A percentile compares a stretch with the other conserved stretches of the same genome.
Evolutionary conservation across 1,284 basidiomycete genomes (phyloP).

Genomic region (Porodaedalea pini): DNA sequence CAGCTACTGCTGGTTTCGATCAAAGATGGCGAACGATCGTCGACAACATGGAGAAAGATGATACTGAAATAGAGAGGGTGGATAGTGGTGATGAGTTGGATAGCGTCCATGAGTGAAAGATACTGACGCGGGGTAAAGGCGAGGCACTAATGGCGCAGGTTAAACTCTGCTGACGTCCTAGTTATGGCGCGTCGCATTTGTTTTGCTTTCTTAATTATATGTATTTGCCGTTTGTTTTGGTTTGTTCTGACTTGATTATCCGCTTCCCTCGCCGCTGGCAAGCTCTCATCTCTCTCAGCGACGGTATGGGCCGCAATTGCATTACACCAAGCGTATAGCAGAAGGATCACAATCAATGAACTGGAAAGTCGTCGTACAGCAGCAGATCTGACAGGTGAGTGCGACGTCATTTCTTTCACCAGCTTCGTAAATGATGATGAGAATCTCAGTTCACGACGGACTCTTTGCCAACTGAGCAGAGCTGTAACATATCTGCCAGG

Average conservation of each 20-base stretch:
- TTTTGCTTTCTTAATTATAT: no score
- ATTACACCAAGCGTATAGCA: no score
- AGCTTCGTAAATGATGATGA: neutral
- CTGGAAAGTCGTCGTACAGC: no score
- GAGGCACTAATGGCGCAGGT: no score
- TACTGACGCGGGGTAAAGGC: neutral
- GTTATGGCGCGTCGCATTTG: no score
- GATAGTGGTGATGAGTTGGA: neutral
- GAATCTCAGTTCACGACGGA: neutral
- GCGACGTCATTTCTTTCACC: neutral
- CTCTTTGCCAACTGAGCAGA: no score
- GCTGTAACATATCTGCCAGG: neutral
- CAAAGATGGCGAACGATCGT: conserved; percentile 29
- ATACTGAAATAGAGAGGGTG: neutral
- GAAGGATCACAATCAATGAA: no score
- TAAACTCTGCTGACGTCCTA: no score
- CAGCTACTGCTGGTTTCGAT: conserved; percentile 25
- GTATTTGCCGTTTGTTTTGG: no score
- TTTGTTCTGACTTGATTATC: neutral
- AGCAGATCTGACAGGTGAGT: neutral
- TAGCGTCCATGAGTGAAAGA: no score
- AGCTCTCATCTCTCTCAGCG: no score
- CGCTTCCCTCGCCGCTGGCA: neutral
- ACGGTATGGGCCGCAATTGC: no score
- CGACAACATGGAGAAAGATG: conserved; percentile 6